phyloP scores from a whole-genome alignment of 352 stramenopile genomes.

The Pythium monospermum region DNA sequence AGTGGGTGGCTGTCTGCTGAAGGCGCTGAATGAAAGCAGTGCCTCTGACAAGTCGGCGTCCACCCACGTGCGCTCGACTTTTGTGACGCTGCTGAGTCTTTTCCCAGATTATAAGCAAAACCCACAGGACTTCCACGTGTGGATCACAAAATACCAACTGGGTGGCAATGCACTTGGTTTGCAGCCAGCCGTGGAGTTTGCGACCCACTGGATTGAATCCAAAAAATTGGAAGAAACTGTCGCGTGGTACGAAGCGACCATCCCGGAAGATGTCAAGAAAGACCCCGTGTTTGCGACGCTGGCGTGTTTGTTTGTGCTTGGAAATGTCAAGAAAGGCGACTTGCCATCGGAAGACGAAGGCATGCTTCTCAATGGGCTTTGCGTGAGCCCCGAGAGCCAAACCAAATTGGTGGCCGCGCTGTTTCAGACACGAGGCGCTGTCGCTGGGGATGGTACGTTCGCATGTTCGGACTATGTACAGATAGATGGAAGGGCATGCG shows the following conservation, averaged over 20 bases:
- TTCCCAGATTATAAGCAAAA: constrained; percentile 52
- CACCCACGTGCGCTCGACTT: constrained; percentile 43
- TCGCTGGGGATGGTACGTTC: constrained; percentile 39
- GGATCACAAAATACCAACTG: constrained; percentile 62
- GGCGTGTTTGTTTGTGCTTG: constrained; percentile 63
- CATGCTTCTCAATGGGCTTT: constrained; percentile 74
- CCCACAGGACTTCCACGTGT: constrained; percentile 49
- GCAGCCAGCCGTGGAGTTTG: constrained; percentile 51
- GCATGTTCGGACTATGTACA: constrained; percentile 9
- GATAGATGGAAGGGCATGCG: too few relatives aligned
- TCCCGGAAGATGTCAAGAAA: constrained; percentile 40
- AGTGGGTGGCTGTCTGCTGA: constrained; percentile 39
- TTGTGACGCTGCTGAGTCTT: constrained; percentile 48
- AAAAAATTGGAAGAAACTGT: constrained; percentile 50
- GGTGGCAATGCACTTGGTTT: constrained; percentile 51
- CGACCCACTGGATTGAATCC: constrained; percentile 35
- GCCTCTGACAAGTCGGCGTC: constrained; percentile 46
- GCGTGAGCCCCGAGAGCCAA: constrained; percentile 56
- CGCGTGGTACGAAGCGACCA: constrained; percentile 46
- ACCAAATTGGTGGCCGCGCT: constrained; percentile 56
- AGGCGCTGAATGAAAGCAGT: constrained; percentile 35
- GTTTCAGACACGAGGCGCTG: constrained; percentile 44
- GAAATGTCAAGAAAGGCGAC: constrained; percentile 40
- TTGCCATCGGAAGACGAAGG: constrained; percentile 50
- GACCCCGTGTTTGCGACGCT: constrained; percentile 62